Evolutionary conservation across 805 yeast genomes (phyloP), one percentile per base, ranked within the genome.

Genomic region (Barnettozyma siamensis): DNA sequence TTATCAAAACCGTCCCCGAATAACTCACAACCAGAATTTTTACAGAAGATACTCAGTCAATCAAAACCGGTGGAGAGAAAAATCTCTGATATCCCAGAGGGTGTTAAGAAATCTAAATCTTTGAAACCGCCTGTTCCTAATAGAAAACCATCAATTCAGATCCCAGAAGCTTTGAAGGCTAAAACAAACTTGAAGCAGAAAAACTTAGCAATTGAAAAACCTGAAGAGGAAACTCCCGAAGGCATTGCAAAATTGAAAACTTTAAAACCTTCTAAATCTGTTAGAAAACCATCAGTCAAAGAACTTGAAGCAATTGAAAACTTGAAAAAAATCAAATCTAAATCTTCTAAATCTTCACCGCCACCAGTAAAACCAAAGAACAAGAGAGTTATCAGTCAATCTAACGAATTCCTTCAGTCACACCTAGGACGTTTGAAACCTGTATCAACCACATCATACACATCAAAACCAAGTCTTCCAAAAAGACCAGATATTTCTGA

Each of bases 91-190:
- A 33, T 32, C 16, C 48, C 50, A 7, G 50, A 46, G 23, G 47
- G 42, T 10, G 29, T 41, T 7, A 35, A 30, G 31, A 42, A 36
- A 10, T 42, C 48, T 7, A 37, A 31, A 17, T 16, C 31, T 4
- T 21, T 56, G 38, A 56, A 52, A 26, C 58, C 59, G 5, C 41
- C 58, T n/a, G 21, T 43, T 2, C 55, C 55, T 4, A 17, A 28
- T 3, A 41, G 54, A 19, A 51, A 54, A 26, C 46, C 46, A 7
- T 49, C 54, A 1, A 5, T 41, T 4, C 42, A 50, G 3, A 32
- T 48, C 0, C 57, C 57, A 7, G 60, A 55, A 35, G 58, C 55
- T 4, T 28, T 54, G 13, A 31, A 47, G 37, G 34, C 35, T 42
- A 24, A 42, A 43, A 16, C 35, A 28, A 33, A 33, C 3, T n/a